Evolutionary conservation across 257 asterid genomes (phyloP).

Genomic region (Sherardia arvensis): DNA sequence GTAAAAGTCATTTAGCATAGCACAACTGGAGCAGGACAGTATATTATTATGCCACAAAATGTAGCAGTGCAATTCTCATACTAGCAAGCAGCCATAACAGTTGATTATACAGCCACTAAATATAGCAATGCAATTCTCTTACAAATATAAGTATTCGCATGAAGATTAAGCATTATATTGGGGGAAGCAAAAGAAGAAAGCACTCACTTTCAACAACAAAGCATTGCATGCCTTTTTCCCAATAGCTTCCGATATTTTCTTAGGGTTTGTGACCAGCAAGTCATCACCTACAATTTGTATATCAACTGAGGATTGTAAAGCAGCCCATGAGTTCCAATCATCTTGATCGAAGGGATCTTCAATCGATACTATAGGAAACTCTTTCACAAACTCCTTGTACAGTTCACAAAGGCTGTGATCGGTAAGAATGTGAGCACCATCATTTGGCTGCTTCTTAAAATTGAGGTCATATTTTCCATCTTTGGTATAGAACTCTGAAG

Average conservation of each 20-base stretch:
- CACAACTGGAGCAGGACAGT: not conserved
- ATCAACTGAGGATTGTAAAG: conserved; percentile 72
- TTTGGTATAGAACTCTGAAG: conserved; percentile 83
- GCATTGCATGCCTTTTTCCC: conserved; percentile 94
- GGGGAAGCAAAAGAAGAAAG: not conserved
- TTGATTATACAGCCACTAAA: too few relatives aligned
- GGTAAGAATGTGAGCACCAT: conserved; percentile 79
- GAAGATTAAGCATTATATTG: not conserved
- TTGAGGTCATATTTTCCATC: conserved; percentile 87
- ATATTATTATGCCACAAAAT: not conserved
- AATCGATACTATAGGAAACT: conserved; percentile 91
- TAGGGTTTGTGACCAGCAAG: conserved; percentile 92
- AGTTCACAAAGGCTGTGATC: conserved; percentile 70
- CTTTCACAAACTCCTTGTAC: conserved; percentile 71
- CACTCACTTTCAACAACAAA: conserved; percentile 63
- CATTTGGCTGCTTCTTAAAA: conserved; percentile 96
- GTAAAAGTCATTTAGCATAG: not conserved
- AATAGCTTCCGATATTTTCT: conserved; percentile 81
- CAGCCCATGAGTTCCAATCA: conserved; percentile 93
- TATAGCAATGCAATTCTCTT: too few relatives aligned
- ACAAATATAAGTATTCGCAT: too few relatives aligned
- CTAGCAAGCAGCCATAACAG: not conserved
- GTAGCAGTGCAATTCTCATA: not conserved
- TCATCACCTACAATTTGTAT: conserved; percentile 96
- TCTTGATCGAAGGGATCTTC: conserved; percentile 99